Evolutionary conservation across 2,329 filamentous ascomycete species (phyloP).

Genomic region (Dothistroma septosporum): DNA sequence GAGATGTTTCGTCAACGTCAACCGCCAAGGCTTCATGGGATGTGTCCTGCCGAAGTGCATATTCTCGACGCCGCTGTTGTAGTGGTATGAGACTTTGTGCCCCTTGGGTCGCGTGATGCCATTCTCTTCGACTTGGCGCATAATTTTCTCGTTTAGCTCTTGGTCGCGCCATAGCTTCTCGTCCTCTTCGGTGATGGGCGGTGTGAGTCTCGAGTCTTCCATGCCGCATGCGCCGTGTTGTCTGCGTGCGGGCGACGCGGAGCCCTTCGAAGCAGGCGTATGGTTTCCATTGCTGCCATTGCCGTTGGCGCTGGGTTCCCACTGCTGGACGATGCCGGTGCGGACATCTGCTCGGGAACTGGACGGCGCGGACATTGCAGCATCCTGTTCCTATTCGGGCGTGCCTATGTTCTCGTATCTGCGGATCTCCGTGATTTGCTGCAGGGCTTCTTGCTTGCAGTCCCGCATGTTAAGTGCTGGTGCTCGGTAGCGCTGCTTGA

Average conservation of each 20-base stretch:
- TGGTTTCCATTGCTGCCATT: constrained; percentile 8
- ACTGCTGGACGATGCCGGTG: constrained; percentile 31
- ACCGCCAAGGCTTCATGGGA: constrained; percentile 98
- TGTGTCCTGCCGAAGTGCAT: constrained; percentile 97
- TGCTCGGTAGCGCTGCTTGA: neutral
- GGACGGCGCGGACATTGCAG: constrained; percentile 24
- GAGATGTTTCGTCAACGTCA: constrained; percentile 91
- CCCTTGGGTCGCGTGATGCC: constrained; percentile 76
- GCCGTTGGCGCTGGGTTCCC: constrained; percentile 12
- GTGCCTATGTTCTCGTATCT: neutral
- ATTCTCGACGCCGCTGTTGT: constrained; percentile 89
- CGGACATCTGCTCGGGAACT: constrained; percentile 25
- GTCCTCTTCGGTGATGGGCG: constrained; percentile 50
- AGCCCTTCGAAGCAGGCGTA: constrained; percentile 19
- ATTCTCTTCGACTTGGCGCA: constrained; percentile 53
- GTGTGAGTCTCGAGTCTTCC: constrained; percentile 27
- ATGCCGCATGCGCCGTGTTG: constrained; percentile 9
- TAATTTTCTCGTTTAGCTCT: constrained; percentile 50
- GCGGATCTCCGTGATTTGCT: neutral
- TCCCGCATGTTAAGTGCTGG: neutral
- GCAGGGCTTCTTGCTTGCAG: neutral
- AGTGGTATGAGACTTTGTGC: constrained; percentile 91
- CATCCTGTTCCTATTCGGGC: neutral
- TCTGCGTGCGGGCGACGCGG: neutral
- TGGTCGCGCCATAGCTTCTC: constrained; percentile 31